Conservation (phyloP, 2,329 filamentous ascomycete genomes). For the Coniochaeta ligniaria region DNA sequence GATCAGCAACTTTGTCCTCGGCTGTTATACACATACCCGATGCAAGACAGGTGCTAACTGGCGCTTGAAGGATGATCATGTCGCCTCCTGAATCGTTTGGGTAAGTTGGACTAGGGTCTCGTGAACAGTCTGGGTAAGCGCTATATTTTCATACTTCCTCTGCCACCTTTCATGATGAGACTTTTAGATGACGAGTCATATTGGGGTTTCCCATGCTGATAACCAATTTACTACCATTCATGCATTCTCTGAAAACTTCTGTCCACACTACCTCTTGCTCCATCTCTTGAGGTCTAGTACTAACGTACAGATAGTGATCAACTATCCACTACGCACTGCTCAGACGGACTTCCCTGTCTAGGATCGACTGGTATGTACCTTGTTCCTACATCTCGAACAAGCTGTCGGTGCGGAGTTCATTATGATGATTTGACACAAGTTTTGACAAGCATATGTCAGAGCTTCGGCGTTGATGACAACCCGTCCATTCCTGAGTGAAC, state of each 20-base stretch:
- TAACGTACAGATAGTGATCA: conserved; percentile 1
- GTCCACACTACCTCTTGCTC: conserved; percentile 4
- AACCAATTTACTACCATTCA: conserved; percentile 66
- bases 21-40: not conserved
- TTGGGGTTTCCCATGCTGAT: conserved; percentile 66
- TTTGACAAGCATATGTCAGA: conserved; percentile 99
- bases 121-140: not conserved
- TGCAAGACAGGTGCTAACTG: not conserved
- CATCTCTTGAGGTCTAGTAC: not conserved
- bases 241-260: conserved; percentile 45
- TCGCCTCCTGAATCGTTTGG: not conserved
- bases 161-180: conserved; percentile 30
- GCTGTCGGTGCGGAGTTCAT: conserved; percentile 6
- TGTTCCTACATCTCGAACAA: not conserved
- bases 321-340: conserved; percentile 10
- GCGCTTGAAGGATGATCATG: not conserved
- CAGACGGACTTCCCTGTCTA: conserved; percentile 8
- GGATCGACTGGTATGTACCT: not conserved
- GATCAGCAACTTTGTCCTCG: conserved; percentile 36
- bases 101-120: not conserved
- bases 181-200: conserved; percentile 72
- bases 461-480: conserved; percentile 49
- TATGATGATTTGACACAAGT: conserved; percentile 78
- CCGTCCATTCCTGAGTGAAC: conserved; percentile 30
- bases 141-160: conserved; percentile 1